Conservation (phyloP, 2,329 filamentous ascomycete species). For the Lecanicillium sp. region DNA sequence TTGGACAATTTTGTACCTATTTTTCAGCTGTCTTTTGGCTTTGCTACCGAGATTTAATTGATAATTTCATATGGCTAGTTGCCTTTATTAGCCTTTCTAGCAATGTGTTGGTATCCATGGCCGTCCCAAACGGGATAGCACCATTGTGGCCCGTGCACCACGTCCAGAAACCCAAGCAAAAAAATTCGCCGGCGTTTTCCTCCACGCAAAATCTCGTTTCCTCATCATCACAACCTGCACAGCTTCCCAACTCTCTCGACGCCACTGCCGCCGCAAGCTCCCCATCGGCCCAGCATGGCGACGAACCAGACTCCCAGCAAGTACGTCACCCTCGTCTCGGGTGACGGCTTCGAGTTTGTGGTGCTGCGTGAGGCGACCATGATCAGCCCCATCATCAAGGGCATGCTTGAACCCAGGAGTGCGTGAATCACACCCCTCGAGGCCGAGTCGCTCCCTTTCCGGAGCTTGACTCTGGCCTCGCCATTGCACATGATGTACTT, state of each 20-base stretch:
- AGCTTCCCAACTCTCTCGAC: slow-evolving; percentile 5
- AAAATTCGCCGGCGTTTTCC: background rate
- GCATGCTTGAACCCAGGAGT: slow-evolving; percentile 68
- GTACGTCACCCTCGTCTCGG: slow-evolving; percentile 72
- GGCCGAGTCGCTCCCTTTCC: slow-evolving; percentile 20
- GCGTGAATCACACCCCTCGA: slow-evolving; percentile 18
- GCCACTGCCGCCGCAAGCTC: slow-evolving; percentile 11
- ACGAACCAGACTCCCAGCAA: slow-evolving; percentile 39
- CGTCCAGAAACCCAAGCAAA: background rate
- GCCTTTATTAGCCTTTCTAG: no score
- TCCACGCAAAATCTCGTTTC: background rate
- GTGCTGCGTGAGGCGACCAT: slow-evolving; percentile 64
- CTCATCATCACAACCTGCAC: slow-evolving; percentile 7
- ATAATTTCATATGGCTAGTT: no score
- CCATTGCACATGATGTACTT: slow-evolving; percentile 17
- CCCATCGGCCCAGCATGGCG: slow-evolving; percentile 13
- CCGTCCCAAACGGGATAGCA: slow-evolving; percentile 2
- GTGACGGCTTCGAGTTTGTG: slow-evolving; percentile 71
- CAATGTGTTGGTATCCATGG: no score
- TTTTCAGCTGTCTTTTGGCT: no score
- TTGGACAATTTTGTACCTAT: no score
- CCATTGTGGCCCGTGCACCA: slow-evolving; percentile 5
- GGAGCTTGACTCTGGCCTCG: background rate
- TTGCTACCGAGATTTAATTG: no score
- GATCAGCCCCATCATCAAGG: slow-evolving; percentile 65